A percentile compares a stretch with the other conserved stretches of the same genome.
Conservation (phyloP, 2,329 filamentous ascomycete species). For the Trichoderma pleuroti region DNA sequence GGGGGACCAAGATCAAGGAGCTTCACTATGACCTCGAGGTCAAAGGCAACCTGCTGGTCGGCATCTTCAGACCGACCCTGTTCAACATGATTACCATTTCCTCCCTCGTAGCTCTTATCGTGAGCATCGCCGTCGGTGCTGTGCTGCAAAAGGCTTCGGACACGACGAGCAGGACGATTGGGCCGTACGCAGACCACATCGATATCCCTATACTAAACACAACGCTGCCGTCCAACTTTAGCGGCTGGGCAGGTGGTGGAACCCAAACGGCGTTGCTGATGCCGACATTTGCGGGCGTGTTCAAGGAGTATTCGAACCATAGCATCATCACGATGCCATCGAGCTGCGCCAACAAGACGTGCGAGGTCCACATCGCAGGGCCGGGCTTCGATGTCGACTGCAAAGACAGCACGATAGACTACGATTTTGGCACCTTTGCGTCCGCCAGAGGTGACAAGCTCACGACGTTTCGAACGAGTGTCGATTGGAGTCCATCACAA, state of each 20-base stretch:
- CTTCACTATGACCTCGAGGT: conserved; percentile 15
- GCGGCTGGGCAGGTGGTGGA: conserved; percentile 10
- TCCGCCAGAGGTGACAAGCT: neutral
- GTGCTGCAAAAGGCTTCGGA: conserved; percentile 10
- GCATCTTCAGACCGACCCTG: neutral
- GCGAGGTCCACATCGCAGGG: neutral
- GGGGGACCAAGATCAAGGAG: conserved; percentile 5
- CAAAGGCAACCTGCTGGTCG: neutral
- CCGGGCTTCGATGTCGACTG: conserved; percentile 11
- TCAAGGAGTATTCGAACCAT: conserved; percentile 10
- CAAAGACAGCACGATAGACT: neutral
- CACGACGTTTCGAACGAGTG: conserved; percentile 3
- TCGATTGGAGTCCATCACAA: neutral
- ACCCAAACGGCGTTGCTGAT: neutral
- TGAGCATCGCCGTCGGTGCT: neutral
- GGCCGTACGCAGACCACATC: neutral
- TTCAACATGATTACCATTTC: neutral
- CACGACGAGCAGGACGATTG: conserved; percentile 1
- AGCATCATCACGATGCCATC: neutral
- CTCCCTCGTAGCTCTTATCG: neutral
- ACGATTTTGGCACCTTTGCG: neutral
- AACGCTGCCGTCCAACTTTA: conserved; percentile 6
- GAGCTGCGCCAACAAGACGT: neutral
- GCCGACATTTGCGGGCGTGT: conserved; percentile 1
- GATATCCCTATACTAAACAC: neutral